Evolutionary conservation across 169 alveolate species (phyloP).

Genomic region (Plasmodium inui): DNA sequence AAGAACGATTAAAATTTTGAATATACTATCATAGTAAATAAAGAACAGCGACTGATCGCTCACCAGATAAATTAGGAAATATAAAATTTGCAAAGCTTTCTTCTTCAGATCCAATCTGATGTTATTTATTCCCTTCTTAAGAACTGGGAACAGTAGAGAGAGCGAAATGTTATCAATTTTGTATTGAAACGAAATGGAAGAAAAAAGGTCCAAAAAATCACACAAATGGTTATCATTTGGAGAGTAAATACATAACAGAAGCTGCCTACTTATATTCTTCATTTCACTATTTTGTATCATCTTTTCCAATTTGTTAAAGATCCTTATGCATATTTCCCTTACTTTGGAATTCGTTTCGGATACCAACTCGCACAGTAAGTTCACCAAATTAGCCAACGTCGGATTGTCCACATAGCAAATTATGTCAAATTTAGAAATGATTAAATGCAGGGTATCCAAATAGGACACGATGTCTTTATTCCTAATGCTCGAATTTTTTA

Average conservation of each 20-base stretch:
- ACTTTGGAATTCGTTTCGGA: constrained; percentile 67
- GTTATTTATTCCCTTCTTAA: constrained; percentile 73
- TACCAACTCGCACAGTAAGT: constrained; percentile 58
- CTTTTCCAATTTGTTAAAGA: constrained; percentile 70
- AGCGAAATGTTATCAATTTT: constrained; percentile 68
- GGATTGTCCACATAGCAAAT: constrained; percentile 6
- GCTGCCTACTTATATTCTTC: constrained; percentile 64
- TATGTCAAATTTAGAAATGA: constrained; percentile 33
- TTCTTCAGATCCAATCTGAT: constrained; percentile 61
- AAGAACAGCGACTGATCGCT: constrained; percentile 26
- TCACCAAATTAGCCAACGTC: constrained; percentile 28
- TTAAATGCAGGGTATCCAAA: constrained; percentile 51
- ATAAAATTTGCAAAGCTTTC: constrained; percentile 66
- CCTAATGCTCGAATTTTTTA: constrained; percentile 38
- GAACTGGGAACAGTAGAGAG: constrained; percentile 47
- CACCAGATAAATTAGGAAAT: constrained; percentile 55
- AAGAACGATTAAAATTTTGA: constrained; percentile 3
- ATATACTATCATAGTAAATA: constrained; percentile 59
- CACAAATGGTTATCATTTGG: constrained; percentile 71
- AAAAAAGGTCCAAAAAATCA: constrained; percentile 62
- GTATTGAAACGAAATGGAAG: constrained; percentile 52
- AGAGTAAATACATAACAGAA: constrained; percentile 59
- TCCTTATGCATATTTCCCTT: constrained; percentile 71
- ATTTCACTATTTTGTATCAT: constrained; percentile 36
- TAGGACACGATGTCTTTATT: constrained; percentile 49